Evolutionary conservation across 179 eudicot genomes (phyloP), one percentile per base, ranked within the genome.

Genomic region (Sideroxylon spinosum): DNA sequence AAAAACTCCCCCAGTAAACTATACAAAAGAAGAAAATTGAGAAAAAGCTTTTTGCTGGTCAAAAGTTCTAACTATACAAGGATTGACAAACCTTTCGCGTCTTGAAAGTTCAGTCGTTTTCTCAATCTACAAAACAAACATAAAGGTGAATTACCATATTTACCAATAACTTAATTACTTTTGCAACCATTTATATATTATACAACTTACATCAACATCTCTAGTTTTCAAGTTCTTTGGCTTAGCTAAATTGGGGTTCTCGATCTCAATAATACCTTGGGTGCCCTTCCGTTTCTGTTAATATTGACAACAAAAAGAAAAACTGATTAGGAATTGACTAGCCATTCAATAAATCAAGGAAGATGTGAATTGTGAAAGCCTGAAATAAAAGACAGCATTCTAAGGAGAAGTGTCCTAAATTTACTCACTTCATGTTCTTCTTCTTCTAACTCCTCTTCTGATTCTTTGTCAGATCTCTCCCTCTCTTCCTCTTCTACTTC

Each of bases 211-310:
- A 83, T 93, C 98, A 81, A 89, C 75, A 81, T 93, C 85, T 84
- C 87, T 91, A 71, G 98, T 97, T 87, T 93, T 94, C 83, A 94
- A 10, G 61, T 82, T 91, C 90, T 94, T 93, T 23, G 93, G 79
- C 90, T 88, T 93, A 79, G 81, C 97, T 86, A 94, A 70, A 83
- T 94, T 94, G 46, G 98, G 98, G 82, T 94, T 94, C 74, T 91
- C 97, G 57, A 93, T 89, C 88, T 94, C 91, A 82, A 94, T 94
- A 62, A 94, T 76, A 16, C 98, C 97, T 78, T 94, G 86, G 22
- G 91, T 87, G 28, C 98, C 98, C 82, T 94, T 94, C 70, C 77
- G 82, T 80, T 90, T 91, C 87, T 91, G 86, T 84, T 77, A 77
- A 77, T 46, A 76, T 60, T 13, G 67, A 68, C 17, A 74, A 55